Base-by-base conservation (phyloP, 495 filamentous ascomycete species). In the Parathielavia appendiculata region DNA sequence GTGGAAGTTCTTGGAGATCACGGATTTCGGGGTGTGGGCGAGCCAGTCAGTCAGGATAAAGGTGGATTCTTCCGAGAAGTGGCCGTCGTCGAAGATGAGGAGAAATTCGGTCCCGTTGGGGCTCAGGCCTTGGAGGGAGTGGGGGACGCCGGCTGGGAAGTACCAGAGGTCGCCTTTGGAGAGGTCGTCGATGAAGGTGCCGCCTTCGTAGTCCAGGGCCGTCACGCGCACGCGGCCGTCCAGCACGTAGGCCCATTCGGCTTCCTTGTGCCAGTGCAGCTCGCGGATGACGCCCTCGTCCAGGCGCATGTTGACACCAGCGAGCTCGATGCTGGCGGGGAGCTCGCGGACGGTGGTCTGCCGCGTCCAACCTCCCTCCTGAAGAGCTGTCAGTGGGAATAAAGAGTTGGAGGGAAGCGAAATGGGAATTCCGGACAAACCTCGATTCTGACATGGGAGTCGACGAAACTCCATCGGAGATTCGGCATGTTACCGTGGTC, bases 151-250 rank as follows among this genome's bases (percentile, higher is more conserved):
- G 26, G 80, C 77, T n/a, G 85, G 86, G 70, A 87, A 89, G 64
- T 88, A 89, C 86, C 86, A 89, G 2, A 88, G 71, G 66, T 89
- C 86, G 14, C 86, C 86, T 55, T 81, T 81, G 56, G 81, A 74
- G n/a, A 88, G 72, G 63, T 87, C 85, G 58, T 87, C 85, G 54
- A 87, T 81, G 64, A 87, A 87, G 63, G 78, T 84, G 23, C 80
- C 85, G 9, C 85, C 85, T 53, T 88, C 83, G 50, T 81, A 77
- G 70, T 89, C 85, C 9, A 89, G 73, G 5, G 81, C 86, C 5
- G 84, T 86, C 23, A 86, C 76, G 17, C 81, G 79, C 41, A 84
- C 81, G 51, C 71, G 64, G 50, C 83, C 83, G 46, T 81, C 76
- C 3, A 86, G 78, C 1, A 88, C 81, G 55, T 82, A 87, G 4